These are phyloP conservation scores for Brasilioporus rufonigricans DNA, from an alignment of 768 basidiomycete genomes.

Conservation along the genomic window DNA sequence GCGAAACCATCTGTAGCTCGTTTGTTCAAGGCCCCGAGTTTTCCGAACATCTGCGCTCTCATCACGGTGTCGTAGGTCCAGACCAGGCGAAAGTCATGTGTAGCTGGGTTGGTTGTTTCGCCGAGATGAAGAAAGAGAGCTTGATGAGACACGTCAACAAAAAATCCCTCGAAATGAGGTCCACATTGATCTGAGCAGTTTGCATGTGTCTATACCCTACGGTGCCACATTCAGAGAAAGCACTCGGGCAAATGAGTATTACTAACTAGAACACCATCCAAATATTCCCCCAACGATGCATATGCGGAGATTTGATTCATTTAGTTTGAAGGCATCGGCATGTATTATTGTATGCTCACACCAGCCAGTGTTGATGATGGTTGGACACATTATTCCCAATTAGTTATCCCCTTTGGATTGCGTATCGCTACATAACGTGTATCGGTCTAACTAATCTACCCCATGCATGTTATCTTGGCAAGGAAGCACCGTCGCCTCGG, in stretches of 20 bases:
- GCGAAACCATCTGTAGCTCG: background rate
- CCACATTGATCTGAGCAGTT: slow-evolving; percentile 20
- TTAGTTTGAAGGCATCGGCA: too few relatives aligned
- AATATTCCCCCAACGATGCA: background rate
- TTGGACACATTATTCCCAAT: background rate
- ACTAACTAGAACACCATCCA: background rate
- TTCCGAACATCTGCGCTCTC: slow-evolving; percentile 20
- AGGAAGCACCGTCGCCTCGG: too few relatives aligned
- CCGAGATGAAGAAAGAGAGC: slow-evolving; percentile 28
- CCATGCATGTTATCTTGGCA: background rate
- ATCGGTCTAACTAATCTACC: background rate
- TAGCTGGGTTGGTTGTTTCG: slow-evolving; percentile 17
- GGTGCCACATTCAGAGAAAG: slow-evolving; percentile 10
- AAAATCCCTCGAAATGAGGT: slow-evolving; percentile 21
- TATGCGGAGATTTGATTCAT: background rate
- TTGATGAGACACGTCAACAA: slow-evolving; percentile 27
- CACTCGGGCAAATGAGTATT: slow-evolving; percentile 5
- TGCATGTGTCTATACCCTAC: slow-evolving; percentile 24
- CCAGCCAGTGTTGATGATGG: background rate
- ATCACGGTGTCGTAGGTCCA: slow-evolving; percentile 19
- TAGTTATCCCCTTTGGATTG: background rate
- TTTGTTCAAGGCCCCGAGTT: slow-evolving; percentile 8
- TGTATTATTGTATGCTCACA: too few relatives aligned
- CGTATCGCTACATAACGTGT: background rate
- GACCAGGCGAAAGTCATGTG: slow-evolving; percentile 12